Evolutionary conservation across 2,329 filamentous ascomycete genomes (phyloP).

Genomic region (Dactylonectria estremocensis): DNA sequence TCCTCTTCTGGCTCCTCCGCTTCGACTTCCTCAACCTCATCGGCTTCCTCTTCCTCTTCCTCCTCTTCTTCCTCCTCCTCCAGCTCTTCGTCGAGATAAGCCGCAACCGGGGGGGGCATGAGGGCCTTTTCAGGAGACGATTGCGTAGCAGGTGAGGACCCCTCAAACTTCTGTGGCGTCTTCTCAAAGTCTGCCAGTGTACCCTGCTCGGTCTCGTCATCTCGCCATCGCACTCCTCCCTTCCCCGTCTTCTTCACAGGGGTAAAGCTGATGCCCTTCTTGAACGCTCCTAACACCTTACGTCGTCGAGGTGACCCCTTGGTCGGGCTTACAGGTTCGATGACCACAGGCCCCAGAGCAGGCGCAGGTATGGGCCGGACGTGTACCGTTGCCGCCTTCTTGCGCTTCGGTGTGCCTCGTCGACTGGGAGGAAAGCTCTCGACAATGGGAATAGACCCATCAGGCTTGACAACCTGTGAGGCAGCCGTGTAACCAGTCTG

Average conservation of each 20-base stretch:
- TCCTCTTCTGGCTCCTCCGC: background rate
- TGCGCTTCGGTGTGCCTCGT: constrained; percentile 83
- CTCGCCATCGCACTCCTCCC: constrained; percentile 90
- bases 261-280: constrained; percentile 85
- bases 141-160: constrained; percentile 70
- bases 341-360: constrained; percentile 55
- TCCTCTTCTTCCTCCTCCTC: constrained; percentile 23
- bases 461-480: constrained; percentile 91
- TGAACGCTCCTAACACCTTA: constrained; percentile 70
- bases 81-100: constrained; percentile 40
- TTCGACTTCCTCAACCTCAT: background rate
- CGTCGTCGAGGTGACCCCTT: constrained; percentile 87
- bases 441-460: constrained; percentile 74
- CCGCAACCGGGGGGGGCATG: constrained; percentile 48
- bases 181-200: constrained; percentile 91
- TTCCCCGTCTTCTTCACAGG: constrained; percentile 84
- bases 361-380: constrained; percentile 63
- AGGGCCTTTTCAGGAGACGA: constrained; percentile 49
- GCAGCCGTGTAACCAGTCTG: constrained; percentile 81
- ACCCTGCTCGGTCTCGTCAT: constrained; percentile 88
- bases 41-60: constrained; percentile 8
- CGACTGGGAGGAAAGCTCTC: constrained; percentile 81
- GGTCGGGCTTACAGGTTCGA: constrained; percentile 66
- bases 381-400: constrained; percentile 64
- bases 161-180: constrained; percentile 80